A percentile compares a stretch with the other conserved stretches of the same genome.
These are phyloP conservation scores for Verticillium tricorpus DNA, from an alignment of 2,329 filamentous ascomycete genomes.

Conservation along the genomic window DNA sequence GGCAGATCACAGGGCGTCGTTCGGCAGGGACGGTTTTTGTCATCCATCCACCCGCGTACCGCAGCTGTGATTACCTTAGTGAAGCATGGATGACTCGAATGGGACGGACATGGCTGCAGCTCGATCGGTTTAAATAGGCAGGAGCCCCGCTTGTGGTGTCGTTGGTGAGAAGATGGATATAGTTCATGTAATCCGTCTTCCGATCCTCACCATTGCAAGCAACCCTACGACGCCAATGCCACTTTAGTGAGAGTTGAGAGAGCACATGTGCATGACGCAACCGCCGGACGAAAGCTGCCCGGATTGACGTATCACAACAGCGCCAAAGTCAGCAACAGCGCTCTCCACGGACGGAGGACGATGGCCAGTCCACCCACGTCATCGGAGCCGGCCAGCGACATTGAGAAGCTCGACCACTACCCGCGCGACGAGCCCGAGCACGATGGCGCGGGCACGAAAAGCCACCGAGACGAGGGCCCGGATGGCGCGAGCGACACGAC, in stretches of 20 bases:
- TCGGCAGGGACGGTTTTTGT: background rate
- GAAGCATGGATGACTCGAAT: background rate
- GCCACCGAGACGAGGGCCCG: background rate
- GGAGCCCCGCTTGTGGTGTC: background rate
- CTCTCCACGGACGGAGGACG: background rate
- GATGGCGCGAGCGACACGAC: background rate
- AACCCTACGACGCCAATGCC: too few species aligned
- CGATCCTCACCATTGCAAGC: too few species aligned
- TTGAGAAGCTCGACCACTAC: background rate
- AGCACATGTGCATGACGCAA: too few species aligned
- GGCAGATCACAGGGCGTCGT: conserved; percentile 2
- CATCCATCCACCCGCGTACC: background rate
- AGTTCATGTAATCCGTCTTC: too few species aligned
- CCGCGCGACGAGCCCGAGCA: background rate
- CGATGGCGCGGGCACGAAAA: background rate
- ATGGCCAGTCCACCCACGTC: background rate
- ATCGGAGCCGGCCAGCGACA: background rate
- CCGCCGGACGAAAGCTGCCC: too few species aligned
- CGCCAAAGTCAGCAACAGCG: too few species aligned
- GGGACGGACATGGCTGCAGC: background rate
- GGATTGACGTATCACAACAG: background rate
- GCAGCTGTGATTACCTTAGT: background rate
- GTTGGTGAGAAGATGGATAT: background rate
- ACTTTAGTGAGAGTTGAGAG: too few species aligned
- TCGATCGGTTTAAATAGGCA: background rate